Base-by-base conservation (phyloP, 2,329 filamentous ascomycete species). In the Cyphellophora attinorum region DNA sequence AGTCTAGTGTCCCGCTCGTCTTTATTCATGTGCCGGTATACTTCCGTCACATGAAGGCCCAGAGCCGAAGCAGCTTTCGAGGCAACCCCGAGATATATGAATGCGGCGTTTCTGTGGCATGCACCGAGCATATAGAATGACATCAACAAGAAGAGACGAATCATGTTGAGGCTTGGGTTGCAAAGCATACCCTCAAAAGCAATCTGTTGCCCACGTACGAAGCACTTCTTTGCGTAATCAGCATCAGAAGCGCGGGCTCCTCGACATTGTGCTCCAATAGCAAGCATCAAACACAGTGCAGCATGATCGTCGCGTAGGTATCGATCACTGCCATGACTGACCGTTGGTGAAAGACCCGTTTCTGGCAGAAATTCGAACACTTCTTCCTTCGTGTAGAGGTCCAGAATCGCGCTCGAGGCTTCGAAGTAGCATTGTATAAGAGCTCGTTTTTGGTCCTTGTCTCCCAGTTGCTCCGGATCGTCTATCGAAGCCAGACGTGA, bases 21-120 rank as follows among this genome's bases (percentile, higher is more conserved):
- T 8, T 23, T 18, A 21, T 11, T 32, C 23, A 45, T 37, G 23
- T 43, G 35, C 3, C 34, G 33, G 36, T 53, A 57, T 47, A 39
- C 57, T 40, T 46, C 55, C 40, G 36, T 51, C 34, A 51, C 55
- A 54, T 77, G 72, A 5, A 78, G 47, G 0, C 74, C 75, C 0
- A 79, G 47, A 0, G 72, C 70, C 3, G 69, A 66, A 0, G 74
- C 73, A 1, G 73, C 69, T 34, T 71, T 66, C 0, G 68, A 61
- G 2, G 74, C 74, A 6, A 78, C 66, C 0, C 74, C 74, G 2
- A 79, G 51, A 36, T 78, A 78, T 69, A 79, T 76, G 34, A 75
- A 79, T 0, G 74, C 74, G 0, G 73, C 63, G 37, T 76, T 76
- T 6, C 72, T 60, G 19, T 70, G 68, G 34, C 72, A 76, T 3